A percentile compares a stretch with the other conserved stretches of the same genome.
phyloP scores from a whole-genome alignment of 1,284 basidiomycete species.

The Melampsora americana region DNA sequence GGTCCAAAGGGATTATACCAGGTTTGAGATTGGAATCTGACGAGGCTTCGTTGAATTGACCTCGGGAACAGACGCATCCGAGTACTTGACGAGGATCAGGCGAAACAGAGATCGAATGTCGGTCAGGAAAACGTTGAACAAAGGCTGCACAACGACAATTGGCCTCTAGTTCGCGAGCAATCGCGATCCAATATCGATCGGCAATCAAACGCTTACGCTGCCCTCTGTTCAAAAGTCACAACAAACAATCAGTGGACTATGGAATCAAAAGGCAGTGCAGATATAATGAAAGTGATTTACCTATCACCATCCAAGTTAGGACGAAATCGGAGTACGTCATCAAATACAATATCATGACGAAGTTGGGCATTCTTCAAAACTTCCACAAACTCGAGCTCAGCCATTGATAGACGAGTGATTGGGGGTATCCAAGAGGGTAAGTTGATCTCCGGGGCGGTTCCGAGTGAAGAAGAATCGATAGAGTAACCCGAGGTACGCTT shows the following conservation, averaged over 20 bases:
- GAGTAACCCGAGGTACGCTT: not conserved
- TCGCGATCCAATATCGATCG: slow-evolving; percentile 79
- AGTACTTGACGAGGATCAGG: slow-evolving; percentile 57
- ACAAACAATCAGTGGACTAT: slow-evolving; percentile 58
- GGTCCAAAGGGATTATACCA: slow-evolving; percentile 59
- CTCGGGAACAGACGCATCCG: slow-evolving; percentile 63
- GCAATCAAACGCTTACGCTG: slow-evolving; percentile 70
- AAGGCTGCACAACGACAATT: slow-evolving; percentile 83
- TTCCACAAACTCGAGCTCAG: slow-evolving; percentile 76
- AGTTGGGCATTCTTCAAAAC: slow-evolving; percentile 86
- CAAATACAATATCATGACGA: slow-evolving; percentile 86
- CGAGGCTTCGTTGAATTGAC: not conserved
- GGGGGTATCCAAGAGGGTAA: slow-evolving; percentile 67
- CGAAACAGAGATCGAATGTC: slow-evolving; percentile 55
- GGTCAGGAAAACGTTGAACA: slow-evolving; percentile 51
- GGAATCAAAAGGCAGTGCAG: slow-evolving; percentile 3
- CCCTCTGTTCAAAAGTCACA: slow-evolving; percentile 64
- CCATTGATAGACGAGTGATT: slow-evolving; percentile 76
- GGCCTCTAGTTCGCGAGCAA: slow-evolving; percentile 70
- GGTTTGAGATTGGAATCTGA: slow-evolving; percentile 57
- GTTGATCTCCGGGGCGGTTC: slow-evolving; percentile 17
- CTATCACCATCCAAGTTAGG: slow-evolving; percentile 55
- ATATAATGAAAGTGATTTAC: slow-evolving; percentile 23
- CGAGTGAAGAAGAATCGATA: not conserved
- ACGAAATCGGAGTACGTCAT: slow-evolving; percentile 54